A percentile compares a stretch with the other conserved stretches of the same genome.
phyloP scores from a whole-genome alignment of 148 eudicot species.

The Amaranthus hypochondriacus region DNA sequence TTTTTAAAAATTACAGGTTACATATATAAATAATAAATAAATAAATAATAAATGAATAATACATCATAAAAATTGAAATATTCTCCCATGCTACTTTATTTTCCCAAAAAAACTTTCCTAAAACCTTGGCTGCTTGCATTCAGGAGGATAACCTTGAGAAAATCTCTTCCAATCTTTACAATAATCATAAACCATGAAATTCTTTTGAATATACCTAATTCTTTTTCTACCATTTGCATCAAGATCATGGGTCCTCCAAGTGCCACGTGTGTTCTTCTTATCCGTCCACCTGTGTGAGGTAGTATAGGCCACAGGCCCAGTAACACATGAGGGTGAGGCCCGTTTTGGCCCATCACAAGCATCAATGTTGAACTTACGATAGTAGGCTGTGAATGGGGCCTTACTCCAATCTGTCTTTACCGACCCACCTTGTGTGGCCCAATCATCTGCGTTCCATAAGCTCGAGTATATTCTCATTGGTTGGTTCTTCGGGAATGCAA shows the following conservation, averaged over 20 bases:
- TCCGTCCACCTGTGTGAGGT: background rate
- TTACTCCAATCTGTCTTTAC: constrained; percentile 53
- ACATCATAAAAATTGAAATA: too few relatives aligned
- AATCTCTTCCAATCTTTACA: constrained; percentile 41
- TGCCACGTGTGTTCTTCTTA: background rate
- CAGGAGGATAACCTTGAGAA: constrained; percentile 41
- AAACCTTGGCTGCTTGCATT: constrained; percentile 35
- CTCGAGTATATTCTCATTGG: constrained; percentile 52
- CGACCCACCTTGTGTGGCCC: constrained; percentile 51
- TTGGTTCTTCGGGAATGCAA: constrained; percentile 46
- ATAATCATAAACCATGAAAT: constrained; percentile 51
- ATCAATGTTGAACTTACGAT: constrained; percentile 41
- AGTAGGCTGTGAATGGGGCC: constrained; percentile 52
- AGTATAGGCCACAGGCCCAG: background rate
- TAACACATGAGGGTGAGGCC: constrained; percentile 14
- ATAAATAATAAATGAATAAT: too few relatives aligned
- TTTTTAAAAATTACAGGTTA: too few relatives aligned
- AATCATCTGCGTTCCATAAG: constrained; percentile 52
- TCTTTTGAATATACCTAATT: constrained; percentile 45
- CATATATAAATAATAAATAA: too few relatives aligned
- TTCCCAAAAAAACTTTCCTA: background rate
- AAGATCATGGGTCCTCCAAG: constrained; percentile 42
- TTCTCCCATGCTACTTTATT: too few relatives aligned
- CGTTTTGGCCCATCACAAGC: constrained; percentile 25
- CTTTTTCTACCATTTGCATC: constrained; percentile 28